Conservation (phyloP, 106 monocot species). For the Dendrobium chrysotoxum region DNA sequence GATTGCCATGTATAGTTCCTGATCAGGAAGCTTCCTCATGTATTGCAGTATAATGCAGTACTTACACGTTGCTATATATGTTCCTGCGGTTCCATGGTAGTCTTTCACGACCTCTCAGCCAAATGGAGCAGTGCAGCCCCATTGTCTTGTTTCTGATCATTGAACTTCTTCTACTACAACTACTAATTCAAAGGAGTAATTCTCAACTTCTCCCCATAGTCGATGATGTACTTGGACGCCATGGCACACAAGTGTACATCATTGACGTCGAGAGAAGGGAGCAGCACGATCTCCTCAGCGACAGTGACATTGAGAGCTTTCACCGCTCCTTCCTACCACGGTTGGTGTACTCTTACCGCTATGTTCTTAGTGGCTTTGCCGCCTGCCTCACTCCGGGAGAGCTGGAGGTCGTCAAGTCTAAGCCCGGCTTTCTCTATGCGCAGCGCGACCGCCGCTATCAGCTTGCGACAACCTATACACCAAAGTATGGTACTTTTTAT, state of each 20-base stretch:
- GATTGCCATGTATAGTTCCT: no score
- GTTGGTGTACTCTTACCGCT: conserved; percentile 22
- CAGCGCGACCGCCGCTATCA: not conserved
- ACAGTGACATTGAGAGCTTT: conserved; percentile 11
- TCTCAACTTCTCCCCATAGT: not conserved
- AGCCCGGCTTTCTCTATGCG: conserved; percentile 13
- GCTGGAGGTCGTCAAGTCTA: conserved; percentile 11
- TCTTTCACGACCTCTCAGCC: no score
- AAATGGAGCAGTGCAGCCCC: no score
- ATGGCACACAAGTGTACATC: not conserved
- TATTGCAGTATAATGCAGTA: no score
- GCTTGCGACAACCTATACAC: conserved; percentile 26
- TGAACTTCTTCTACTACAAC: no score
- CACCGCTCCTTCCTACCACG: conserved; percentile 24
- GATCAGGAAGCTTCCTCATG: no score
- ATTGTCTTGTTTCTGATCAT: no score
- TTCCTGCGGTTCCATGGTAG: no score
- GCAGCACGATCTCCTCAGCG: not conserved
- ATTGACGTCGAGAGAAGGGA: not conserved
- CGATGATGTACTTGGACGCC: not conserved
- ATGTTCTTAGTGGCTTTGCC: conserved; percentile 26
- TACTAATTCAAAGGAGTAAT: not conserved
- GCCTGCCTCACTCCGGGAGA: conserved; percentile 19
- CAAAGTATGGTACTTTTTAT: not conserved
- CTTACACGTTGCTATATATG: no score